Percentiles rank a stretch among this genome's conserved stretches.
Conservation (phyloP, 805 yeast genomes). For the Scheffersomyces coipomensis region DNA sequence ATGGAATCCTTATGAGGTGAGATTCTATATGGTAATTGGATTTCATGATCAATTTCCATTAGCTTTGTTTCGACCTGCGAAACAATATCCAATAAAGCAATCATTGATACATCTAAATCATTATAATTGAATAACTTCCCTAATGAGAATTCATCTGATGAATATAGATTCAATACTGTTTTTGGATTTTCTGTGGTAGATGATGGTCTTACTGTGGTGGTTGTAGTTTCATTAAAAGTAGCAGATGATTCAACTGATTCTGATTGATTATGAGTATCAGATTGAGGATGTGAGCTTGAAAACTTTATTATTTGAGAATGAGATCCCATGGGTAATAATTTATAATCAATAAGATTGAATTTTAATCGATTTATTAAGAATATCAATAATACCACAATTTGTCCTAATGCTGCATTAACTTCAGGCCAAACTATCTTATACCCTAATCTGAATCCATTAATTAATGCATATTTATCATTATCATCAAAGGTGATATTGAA, state of each 20-base stretch:
- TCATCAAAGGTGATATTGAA: constrained; percentile 77
- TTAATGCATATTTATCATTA: constrained; percentile 75
- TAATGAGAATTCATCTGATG: constrained; percentile 70
- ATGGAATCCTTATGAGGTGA: constrained; percentile 56
- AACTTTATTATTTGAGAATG: constrained; percentile 69
- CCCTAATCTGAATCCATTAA: constrained; percentile 84
- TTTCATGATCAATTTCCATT: constrained; percentile 46
- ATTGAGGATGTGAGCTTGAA: constrained; percentile 27
- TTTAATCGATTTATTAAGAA: constrained; percentile 61
- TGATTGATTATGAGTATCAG: too few species aligned
- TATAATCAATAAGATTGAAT: constrained; percentile 56
- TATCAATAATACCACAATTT: constrained; percentile 64
- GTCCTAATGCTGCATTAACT: constrained; percentile 89
- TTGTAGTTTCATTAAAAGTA: background rate
- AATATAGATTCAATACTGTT: constrained; percentile 54
- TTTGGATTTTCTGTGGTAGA: constrained; percentile 19
- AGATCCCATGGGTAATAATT: constrained; percentile 79
- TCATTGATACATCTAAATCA: constrained; percentile 78
- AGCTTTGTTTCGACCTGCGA: constrained; percentile 47
- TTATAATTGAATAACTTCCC: constrained; percentile 73
- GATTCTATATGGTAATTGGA: constrained; percentile 75
- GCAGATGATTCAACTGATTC: too few species aligned
- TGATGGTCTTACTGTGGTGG: background rate
- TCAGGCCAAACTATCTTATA: constrained; percentile 82
- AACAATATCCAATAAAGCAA: constrained; percentile 66